Conservation (phyloP, 2,329 filamentous ascomycete genomes). For the Gliomastix tumulicola region DNA sequence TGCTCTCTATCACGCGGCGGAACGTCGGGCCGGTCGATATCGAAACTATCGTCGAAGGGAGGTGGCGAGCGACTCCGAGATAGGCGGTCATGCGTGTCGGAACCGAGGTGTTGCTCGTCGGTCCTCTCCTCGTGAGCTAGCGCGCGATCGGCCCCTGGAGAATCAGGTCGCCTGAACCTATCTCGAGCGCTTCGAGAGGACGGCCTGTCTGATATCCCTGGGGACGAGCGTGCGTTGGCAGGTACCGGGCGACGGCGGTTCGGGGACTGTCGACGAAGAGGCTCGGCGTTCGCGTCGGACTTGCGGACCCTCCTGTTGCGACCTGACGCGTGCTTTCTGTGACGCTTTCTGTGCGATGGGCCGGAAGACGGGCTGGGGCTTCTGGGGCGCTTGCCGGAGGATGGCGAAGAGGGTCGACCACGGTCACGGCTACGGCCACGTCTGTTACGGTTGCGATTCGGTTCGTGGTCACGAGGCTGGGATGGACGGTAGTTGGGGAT, state of each 20-base stretch:
- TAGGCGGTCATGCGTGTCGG: no score
- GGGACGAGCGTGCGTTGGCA: constrained; percentile 20
- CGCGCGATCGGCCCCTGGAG: no score
- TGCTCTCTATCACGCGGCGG: no score
- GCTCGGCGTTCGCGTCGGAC: constrained; percentile 23
- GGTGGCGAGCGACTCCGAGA: no score
- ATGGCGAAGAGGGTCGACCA: constrained; percentile 22
- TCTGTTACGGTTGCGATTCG: constrained; percentile 21
- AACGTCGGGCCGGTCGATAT: no score
- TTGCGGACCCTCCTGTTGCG: constrained; percentile 26
- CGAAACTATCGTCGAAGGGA: no score
- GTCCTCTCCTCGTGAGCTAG: no score
- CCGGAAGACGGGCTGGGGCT: constrained; percentile 29
- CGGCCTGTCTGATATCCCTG: no score
- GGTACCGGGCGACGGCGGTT: constrained; percentile 21
- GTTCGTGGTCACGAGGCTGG: constrained; percentile 15
- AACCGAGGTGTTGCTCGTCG: no score
- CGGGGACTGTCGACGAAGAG: constrained; percentile 21
- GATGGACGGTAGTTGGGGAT: constrained; percentile 28
- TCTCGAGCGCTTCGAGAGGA: no score
- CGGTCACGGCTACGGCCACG: constrained; percentile 25
- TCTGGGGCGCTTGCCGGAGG: constrained; percentile 32
- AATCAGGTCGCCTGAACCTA: no score
- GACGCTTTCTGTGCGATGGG: constrained; percentile 30
- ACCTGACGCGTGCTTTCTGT: constrained; percentile 33